phyloP scores from a whole-genome alignment of 345 rosid species.

The Citrus unshiu region DNA sequence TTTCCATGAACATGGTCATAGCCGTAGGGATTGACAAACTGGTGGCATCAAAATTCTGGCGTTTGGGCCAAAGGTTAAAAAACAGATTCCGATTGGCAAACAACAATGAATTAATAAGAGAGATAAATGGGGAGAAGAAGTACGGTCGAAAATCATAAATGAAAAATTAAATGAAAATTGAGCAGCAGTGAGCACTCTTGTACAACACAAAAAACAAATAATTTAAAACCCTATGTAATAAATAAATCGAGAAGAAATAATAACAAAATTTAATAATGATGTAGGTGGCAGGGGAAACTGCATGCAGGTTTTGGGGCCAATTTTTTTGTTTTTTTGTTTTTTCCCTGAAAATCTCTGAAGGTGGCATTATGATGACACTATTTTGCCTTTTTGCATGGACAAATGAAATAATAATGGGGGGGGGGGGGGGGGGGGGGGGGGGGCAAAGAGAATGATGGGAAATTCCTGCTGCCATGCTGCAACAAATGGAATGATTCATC shows the following conservation, averaged over 20 bases:
- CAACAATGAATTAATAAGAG: background rate
- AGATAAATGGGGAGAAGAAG: background rate
- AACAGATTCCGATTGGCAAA: background rate
- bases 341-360: background rate
- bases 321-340: no score
- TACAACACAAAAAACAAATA: conserved; percentile 4
- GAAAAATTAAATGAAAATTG: background rate
- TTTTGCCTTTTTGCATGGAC: background rate
- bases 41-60: background rate
- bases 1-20: background rate
- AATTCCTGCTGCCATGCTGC: conserved; percentile 20
- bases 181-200: background rate
- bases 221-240: background rate
- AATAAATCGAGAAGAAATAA: background rate
- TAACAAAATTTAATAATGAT: background rate
- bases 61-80: background rate
- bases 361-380: background rate
- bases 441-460: conserved; percentile 32
- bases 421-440: no score
- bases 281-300: background rate
- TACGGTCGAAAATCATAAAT: conserved; percentile 17
- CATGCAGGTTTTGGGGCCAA: background rate
- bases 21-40: background rate
- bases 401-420: background rate
- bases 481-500: conserved; percentile 21